Percentiles rank a stretch among this genome's conserved stretches.
phyloP scores from a whole-genome alignment of 371 early-diverging fungal genomes.

The Chytridium lagenaria region DNA sequence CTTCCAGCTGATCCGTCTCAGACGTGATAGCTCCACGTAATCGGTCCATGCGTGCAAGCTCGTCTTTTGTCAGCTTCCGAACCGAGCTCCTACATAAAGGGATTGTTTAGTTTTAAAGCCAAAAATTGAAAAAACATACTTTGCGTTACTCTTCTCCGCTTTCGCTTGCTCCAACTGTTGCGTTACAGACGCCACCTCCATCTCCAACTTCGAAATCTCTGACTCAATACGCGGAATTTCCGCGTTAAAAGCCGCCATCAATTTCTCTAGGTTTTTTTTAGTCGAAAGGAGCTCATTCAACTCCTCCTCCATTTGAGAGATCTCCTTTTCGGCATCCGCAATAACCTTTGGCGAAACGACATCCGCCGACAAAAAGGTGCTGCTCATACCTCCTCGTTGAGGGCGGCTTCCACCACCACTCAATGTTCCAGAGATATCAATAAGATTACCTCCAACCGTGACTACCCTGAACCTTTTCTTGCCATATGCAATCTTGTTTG shows the following conservation, averaged over 20 bases:
- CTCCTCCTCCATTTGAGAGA: slow-evolving; percentile 59
- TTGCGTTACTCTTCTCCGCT: slow-evolving; percentile 44
- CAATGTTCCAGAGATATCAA: slow-evolving; percentile 98
- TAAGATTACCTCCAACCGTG: slow-evolving; percentile 94
- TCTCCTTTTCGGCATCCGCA: slow-evolving; percentile 31
- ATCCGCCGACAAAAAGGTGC: slow-evolving; percentile 57
- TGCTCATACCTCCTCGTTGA: slow-evolving; percentile 84
- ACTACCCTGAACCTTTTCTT: slow-evolving; percentile 91
- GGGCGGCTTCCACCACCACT: slow-evolving; percentile 84
- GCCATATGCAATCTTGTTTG: slow-evolving; percentile 90
- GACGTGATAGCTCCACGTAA: slow-evolving; percentile 29
- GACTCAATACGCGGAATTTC: slow-evolving; percentile 71
- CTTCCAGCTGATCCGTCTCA: slow-evolving; percentile 24
- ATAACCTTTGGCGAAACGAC: slow-evolving; percentile 45
- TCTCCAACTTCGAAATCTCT: slow-evolving; percentile 71
- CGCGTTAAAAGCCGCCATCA: slow-evolving; percentile 60
- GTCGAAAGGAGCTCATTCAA: slow-evolving; percentile 25
- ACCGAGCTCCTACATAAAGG: neutral
- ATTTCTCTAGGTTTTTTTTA: slow-evolving; percentile 38
- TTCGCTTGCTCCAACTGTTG: slow-evolving; percentile 69
- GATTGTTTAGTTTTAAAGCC: neutral
- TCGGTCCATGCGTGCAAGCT: slow-evolving; percentile 38
- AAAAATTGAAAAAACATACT: neutral
- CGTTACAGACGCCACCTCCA: slow-evolving; percentile 67
- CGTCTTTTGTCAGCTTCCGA: slow-evolving; percentile 18